phyloP scores from a whole-genome alignment of 805 yeast genomes.

The Ogataea naganishii region DNA sequence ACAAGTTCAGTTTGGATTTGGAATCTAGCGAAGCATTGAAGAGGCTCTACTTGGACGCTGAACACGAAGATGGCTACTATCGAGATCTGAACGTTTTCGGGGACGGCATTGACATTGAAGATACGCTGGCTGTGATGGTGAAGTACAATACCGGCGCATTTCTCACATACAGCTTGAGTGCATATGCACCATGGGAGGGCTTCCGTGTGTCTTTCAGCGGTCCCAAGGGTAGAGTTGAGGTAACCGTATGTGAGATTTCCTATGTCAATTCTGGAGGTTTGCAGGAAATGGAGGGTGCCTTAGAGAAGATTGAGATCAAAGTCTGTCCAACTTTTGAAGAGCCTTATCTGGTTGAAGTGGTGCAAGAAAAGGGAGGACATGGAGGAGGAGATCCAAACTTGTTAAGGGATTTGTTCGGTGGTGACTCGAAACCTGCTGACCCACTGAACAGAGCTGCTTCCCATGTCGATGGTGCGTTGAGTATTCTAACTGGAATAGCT shows the following conservation, averaged over 20 bases:
- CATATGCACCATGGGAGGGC: conserved; percentile 4
- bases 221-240: conserved; percentile 3
- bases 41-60: conserved; percentile 1
- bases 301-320: conserved; percentile 3
- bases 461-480: conserved; percentile 3
- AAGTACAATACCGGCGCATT: conserved; percentile 3
- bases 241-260: conserved; percentile 2
- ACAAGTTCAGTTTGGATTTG: conserved; percentile 2
- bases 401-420: conserved; percentile 3
- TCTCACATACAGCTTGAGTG: conserved; percentile 2
- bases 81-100: conserved; percentile 3
- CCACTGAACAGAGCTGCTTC: conserved; percentile 4
- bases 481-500: conserved; percentile 4
- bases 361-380: conserved; percentile 4
- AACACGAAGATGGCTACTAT: conserved; percentile 4
- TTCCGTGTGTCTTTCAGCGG: conserved; percentile 4
- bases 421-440: conserved; percentile 2
- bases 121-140: conserved; percentile 3
- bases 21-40: conserved; percentile 1
- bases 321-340: conserved; percentile 3
- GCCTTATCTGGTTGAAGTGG: conserved; percentile 3
- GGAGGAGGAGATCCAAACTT: conserved; percentile 4
- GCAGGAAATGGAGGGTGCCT: conserved; percentile 4
- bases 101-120: conserved; percentile 4
- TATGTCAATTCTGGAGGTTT: conserved; percentile 4